Evolutionary conservation across 2,329 filamentous ascomycete genomes (phyloP), one percentile per base, ranked within the genome.

Genomic region (Fusarium protoensiforme): DNA sequence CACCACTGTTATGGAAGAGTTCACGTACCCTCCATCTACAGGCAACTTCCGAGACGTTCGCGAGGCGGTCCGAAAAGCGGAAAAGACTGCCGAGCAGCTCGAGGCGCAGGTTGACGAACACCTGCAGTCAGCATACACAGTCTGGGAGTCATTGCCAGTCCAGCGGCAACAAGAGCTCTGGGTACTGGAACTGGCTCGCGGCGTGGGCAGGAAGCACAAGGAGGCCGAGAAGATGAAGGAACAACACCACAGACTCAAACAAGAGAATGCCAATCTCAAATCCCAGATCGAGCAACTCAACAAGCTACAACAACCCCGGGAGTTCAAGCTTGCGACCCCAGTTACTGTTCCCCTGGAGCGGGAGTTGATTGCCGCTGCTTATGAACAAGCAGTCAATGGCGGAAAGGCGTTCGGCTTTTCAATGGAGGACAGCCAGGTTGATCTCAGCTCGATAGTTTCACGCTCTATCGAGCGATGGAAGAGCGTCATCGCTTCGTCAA

Each of bases 21-120:
- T 87, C 41, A 84, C 81, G 51, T 88, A 88, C 65, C 84, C 88
- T 18, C 83, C 86, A 2, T 78, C 84, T 2, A 78, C 79, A 35
- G 80, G 78, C n/a, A 80, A 80, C 5, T 80, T 79, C 38, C 82
- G 83, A 51, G 83, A 86, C 71, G 85, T 79, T 80, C 84, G 83
- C 3, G 86, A 88, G 22, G 83, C 83, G 14, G 80, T 88, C 1
- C 85, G 83, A 58, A 85, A 81, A 59, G 87, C 86, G 0, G 86
- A 89, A 72, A 84, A 83, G 75, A 79, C 84, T 69, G 92, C 86
- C 46, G 89, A 87, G 72, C 82, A 85, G 31, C 87, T 96, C 59
- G 91, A 94, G 71, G 89, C 90, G 60, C 91, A 92, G 74, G 89
- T 95, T 35, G 86, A 89, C 43, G 88, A 92, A 66, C 96, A 98